These are phyloP conservation scores for Collybia sordida DNA, from an alignment of 768 basidiomycete genomes.

Conservation along the genomic window DNA sequence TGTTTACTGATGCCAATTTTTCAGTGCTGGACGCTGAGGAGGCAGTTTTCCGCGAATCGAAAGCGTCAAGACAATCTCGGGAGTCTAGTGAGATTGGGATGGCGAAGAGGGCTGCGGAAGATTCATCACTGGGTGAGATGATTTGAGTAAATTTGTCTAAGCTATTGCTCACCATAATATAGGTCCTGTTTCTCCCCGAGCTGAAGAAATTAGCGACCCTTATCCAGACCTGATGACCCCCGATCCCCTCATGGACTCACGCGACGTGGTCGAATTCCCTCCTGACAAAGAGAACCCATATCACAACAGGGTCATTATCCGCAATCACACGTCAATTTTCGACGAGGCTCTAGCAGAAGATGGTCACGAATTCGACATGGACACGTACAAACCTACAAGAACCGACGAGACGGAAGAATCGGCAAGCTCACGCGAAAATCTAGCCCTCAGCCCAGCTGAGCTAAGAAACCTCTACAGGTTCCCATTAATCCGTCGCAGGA, in stretches of 20 bases:
- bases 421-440: constrained; percentile 21
- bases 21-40: too few relatives aligned
- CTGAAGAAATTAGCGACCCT: constrained; percentile 11
- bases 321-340: constrained; percentile 74
- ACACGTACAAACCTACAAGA: constrained; percentile 21
- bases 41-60: too few relatives aligned
- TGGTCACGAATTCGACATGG: constrained; percentile 28
- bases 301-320: constrained; percentile 62
- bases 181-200: neutral
- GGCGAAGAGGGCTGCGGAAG: neutral
- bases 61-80: too few relatives aligned
- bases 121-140: neutral
- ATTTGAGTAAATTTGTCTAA: neutral
- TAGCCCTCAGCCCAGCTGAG: constrained; percentile 19
- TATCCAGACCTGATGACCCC: constrained; percentile 64
- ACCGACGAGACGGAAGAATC: constrained; percentile 32
- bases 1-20: too few relatives aligned
- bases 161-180: neutral
- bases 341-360: constrained; percentile 34
- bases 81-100: too few relatives aligned
- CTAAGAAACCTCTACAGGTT: constrained; percentile 34
- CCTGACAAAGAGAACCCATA: constrained; percentile 52
- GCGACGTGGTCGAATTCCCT: constrained; percentile 52
- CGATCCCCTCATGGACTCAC: constrained; percentile 62
- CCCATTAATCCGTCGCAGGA: constrained; percentile 50